Conservation (phyloP, 345 rosid species). For the Eucalyptus sp. region DNA sequence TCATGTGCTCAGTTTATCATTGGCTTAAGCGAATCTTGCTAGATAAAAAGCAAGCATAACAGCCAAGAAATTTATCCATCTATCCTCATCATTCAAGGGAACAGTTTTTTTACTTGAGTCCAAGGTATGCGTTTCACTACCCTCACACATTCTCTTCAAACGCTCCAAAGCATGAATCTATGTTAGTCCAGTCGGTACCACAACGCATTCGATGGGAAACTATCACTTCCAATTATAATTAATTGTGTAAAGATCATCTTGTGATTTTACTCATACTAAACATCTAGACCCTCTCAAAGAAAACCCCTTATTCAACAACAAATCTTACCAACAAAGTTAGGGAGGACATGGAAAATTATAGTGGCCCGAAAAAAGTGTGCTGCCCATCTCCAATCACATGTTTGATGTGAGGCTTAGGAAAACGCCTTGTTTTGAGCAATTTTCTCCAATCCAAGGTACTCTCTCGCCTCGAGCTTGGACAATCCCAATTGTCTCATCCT, state of each 20-base stretch:
- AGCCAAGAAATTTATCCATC: not conserved
- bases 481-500: not conserved
- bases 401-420: not conserved
- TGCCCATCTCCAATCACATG: not conserved
- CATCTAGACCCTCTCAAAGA: not conserved
- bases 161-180: not conserved
- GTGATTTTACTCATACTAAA: not conserved
- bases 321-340: not conserved
- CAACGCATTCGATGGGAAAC: not conserved
- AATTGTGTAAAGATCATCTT: not conserved
- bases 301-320: not conserved
- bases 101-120: not conserved
- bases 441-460: not conserved
- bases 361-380: not conserved
- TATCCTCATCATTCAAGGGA: not conserved
- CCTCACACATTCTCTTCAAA: not conserved
- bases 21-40: not conserved
- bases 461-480: not conserved
- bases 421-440: not conserved
- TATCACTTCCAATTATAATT: not conserved
- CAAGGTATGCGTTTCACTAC: not conserved
- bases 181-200: not conserved
- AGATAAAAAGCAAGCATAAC: not conserved
- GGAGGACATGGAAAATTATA: not conserved
- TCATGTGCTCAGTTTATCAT: not conserved